phyloP scores from a whole-genome alignment of 257 asterid species.

The Solanum microdontum region DNA sequence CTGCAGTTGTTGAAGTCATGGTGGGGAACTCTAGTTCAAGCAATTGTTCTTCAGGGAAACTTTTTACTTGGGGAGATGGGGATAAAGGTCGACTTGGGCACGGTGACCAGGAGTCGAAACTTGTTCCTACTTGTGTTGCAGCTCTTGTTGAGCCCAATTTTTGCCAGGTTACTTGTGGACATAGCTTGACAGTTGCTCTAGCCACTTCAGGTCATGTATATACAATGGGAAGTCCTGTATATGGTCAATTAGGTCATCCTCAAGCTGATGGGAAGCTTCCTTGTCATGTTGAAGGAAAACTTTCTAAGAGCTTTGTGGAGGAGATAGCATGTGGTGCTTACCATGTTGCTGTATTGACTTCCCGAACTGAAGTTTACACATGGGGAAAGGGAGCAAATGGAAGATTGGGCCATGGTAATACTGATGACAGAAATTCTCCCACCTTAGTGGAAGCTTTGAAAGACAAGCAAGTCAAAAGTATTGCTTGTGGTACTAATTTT shows the following conservation, averaged over 20 bases:
- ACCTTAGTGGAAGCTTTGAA: constrained; percentile 75
- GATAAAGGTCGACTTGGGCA: constrained; percentile 86
- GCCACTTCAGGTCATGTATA: constrained; percentile 82
- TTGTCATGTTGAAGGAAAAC: constrained; percentile 73
- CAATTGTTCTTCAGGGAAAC: constrained; percentile 75
- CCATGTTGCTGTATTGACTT: constrained; percentile 82
- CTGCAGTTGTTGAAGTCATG: constrained; percentile 91
- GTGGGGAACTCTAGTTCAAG: constrained; percentile 84
- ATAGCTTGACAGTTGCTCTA: constrained; percentile 84
- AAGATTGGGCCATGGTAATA: constrained; percentile 85
- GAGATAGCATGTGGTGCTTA: constrained; percentile 92
- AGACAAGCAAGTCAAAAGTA: constrained; percentile 83
- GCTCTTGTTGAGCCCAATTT: constrained; percentile 81
- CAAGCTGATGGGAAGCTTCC: constrained; percentile 84
- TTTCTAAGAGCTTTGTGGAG: constrained; percentile 62
- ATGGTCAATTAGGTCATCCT: constrained; percentile 85
- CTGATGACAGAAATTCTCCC: constrained; percentile 63
- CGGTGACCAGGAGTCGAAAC: constrained; percentile 73
- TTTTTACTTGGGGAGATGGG: constrained; percentile 95
- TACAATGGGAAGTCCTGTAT: constrained; percentile 86
- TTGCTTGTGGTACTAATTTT: constrained; percentile 82
- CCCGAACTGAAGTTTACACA: constrained; percentile 79
- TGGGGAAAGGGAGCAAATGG: constrained; percentile 97
- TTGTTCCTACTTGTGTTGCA: constrained; percentile 90
- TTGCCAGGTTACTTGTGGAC: constrained; percentile 91